Percentiles rank a stretch among this genome's conserved stretches.
phyloP scores from a whole-genome alignment of 1,139 yeast genomes.

The Waltiozyma sp. region DNA sequence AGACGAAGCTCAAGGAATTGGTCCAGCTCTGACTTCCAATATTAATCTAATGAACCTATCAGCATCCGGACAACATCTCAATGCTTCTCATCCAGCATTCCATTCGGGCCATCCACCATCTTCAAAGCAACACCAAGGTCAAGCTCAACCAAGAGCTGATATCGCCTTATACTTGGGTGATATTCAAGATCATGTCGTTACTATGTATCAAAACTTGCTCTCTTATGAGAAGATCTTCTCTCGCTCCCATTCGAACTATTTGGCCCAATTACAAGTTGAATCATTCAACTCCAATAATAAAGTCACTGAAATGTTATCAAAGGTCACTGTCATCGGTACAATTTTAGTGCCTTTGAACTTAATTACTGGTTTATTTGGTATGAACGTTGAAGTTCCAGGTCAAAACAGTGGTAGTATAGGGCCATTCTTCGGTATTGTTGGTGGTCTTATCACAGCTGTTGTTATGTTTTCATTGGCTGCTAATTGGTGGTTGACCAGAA shows the following conservation, averaged over 20 bases:
- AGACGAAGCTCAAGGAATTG: constrained; percentile 36
- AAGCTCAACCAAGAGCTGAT: constrained; percentile 67
- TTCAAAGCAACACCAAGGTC: constrained; percentile 7
- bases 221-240: constrained; percentile 91
- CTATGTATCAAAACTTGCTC: constrained; percentile 84
- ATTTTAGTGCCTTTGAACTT: constrained; percentile 82
- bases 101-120: constrained; percentile 1
- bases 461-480: constrained; percentile 25
- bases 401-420: constrained; percentile 30
- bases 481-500: constrained; percentile 28
- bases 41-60: constrained; percentile 24
- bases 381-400: constrained; percentile 91
- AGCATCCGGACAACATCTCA: constrained; percentile 6
- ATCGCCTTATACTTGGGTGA: constrained; percentile 87
- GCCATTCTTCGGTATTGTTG: constrained; percentile 64
- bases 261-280: constrained; percentile 91
- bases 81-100: neutral
- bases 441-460: constrained; percentile 34
- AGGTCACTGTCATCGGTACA: constrained; percentile 86
- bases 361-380: constrained; percentile 88
- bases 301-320: constrained; percentile 78
- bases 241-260: constrained; percentile 81
- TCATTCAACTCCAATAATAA: constrained; percentile 76
- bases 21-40: constrained; percentile 26
- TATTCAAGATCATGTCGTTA: constrained; percentile 93